Conservation (phyloP, 305 asterid species). For the Plantago rigida region DNA sequence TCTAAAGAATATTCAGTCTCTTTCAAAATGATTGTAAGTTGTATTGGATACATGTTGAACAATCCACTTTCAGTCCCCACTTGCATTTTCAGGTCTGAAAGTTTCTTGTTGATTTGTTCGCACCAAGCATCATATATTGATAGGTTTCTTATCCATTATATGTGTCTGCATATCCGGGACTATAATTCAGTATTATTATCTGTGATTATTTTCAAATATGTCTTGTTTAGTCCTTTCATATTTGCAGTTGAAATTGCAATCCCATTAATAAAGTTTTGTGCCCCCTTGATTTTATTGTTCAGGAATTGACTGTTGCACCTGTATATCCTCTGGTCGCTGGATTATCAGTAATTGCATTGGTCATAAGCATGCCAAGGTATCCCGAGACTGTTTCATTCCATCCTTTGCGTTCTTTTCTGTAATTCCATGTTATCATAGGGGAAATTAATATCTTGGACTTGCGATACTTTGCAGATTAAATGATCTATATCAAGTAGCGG, state of each 20-base stretch:
- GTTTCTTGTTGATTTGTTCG: too few species aligned
- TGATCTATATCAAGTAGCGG: slow-evolving; percentile 53
- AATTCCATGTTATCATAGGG: slow-evolving; percentile 3
- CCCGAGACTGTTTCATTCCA: slow-evolving; percentile 6
- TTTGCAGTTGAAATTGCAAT: slow-evolving; percentile 4
- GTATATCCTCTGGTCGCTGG: slow-evolving; percentile 80
- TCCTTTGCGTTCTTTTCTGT: background rate
- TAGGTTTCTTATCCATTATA: background rate
- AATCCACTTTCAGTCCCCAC: too few species aligned
- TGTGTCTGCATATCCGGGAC: background rate
- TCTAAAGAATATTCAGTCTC: too few species aligned
- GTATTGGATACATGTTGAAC: too few species aligned
- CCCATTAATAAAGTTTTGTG: slow-evolving; percentile 15
- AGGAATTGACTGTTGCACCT: slow-evolving; percentile 85
- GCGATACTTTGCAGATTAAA: slow-evolving; percentile 42
- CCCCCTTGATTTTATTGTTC: slow-evolving; percentile 20
- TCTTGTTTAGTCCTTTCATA: background rate
- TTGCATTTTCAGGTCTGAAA: too few species aligned
- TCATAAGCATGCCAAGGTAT: slow-evolving; percentile 87
- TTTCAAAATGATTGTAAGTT: too few species aligned
- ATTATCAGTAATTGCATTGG: slow-evolving; percentile 56
- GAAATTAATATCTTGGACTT: slow-evolving; percentile 9
- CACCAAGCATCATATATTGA: background rate
- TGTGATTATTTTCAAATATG: background rate
- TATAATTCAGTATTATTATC: background rate